These are phyloP conservation scores for Fusarium sp. DNA, from an alignment of 2,329 filamentous ascomycete genomes.

Conservation along the genomic window DNA sequence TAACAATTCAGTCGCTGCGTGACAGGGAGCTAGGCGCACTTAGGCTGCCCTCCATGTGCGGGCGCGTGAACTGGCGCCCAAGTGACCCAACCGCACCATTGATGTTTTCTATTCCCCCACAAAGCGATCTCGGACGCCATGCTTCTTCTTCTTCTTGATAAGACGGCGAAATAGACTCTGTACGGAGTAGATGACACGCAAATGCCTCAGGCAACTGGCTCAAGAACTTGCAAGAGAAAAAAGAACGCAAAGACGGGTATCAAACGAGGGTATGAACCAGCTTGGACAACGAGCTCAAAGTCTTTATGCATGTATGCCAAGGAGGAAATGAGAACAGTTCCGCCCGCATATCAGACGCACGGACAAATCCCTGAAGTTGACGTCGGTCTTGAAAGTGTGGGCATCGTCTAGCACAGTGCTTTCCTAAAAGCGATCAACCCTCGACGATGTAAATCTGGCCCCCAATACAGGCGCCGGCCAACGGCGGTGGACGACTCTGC, in stretches of 20 bases:
- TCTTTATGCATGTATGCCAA: conserved; percentile 43
- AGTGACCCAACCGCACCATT: conserved; percentile 36
- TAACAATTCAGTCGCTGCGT: conserved; percentile 39
- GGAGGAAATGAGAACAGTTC: conserved; percentile 46
- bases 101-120: conserved; percentile 31
- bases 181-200: neutral
- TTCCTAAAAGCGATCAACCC: conserved; percentile 31
- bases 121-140: conserved; percentile 29
- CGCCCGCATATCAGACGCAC: conserved; percentile 41
- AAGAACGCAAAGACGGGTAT: neutral
- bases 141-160: conserved; percentile 19
- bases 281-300: conserved; percentile 10
- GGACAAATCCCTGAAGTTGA: conserved; percentile 41
- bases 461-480: conserved; percentile 30
- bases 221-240: neutral
- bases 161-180: conserved; percentile 10
- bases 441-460: conserved; percentile 28
- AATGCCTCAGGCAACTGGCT: neutral
- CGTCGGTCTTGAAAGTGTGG: conserved; percentile 40
- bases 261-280: neutral
- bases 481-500: conserved; percentile 41
- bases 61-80: conserved; percentile 42
- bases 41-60: conserved; percentile 28
- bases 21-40: conserved; percentile 43
- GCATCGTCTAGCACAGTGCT: conserved; percentile 39